Percentiles rank a stretch among this genome's conserved stretches.
Evolutionary conservation across 306 rosid species (phyloP).

Genomic region (Astragalus membranaceus): DNA sequence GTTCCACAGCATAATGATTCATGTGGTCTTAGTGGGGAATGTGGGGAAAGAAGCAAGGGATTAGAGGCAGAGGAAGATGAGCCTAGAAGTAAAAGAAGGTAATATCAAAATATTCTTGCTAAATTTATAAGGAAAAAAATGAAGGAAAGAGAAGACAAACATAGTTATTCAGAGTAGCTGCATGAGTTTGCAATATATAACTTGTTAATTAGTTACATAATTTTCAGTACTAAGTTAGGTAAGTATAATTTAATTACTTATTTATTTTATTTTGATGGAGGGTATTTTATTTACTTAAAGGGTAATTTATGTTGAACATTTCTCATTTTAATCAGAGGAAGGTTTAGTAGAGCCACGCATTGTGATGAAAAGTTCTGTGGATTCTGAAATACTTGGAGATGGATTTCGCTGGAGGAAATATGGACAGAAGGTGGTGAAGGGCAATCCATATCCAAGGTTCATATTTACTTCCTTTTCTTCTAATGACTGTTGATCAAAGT

Average conservation of each 20-base stretch:
- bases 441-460: slow-evolving; percentile 86
- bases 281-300: neutral
- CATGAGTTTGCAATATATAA: too few relatives aligned
- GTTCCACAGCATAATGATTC: slow-evolving; percentile 34
- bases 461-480: neutral
- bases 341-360: slow-evolving; percentile 46
- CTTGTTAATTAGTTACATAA: too few relatives aligned
- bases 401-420: slow-evolving; percentile 98
- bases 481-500: too few relatives aligned
- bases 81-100: slow-evolving; percentile 68
- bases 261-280: too few relatives aligned
- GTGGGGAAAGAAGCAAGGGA: slow-evolving; percentile 63
- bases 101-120: neutral
- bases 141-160: too few relatives aligned
- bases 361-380: slow-evolving; percentile 52
- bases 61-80: slow-evolving; percentile 48
- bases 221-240: too few relatives aligned
- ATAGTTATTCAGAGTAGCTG: too few relatives aligned
- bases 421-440: slow-evolving; percentile 95
- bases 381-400: slow-evolving; percentile 60
- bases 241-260: too few relatives aligned
- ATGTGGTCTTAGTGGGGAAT: slow-evolving; percentile 60
- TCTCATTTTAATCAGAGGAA: slow-evolving; percentile 39
- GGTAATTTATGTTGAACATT: slow-evolving; percentile 4
- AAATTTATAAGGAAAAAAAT: too few relatives aligned